Percentiles rank a stretch among this genome's conserved stretches.
Evolutionary conservation across 2,329 filamentous ascomycete genomes (phyloP).

Genomic region (Sclerotinia glacialis): DNA sequence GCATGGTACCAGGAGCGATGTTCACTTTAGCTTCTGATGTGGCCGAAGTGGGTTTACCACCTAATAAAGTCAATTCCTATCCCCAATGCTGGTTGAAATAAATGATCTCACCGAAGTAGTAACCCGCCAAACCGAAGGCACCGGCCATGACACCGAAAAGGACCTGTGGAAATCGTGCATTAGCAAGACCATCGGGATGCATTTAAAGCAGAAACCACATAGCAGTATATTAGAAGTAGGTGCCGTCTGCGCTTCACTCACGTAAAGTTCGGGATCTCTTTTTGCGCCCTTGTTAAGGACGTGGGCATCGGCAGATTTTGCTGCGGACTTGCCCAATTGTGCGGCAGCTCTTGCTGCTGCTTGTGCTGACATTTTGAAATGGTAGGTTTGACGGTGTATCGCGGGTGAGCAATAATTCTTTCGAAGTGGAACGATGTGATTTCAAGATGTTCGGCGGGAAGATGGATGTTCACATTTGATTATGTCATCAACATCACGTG

Average conservation of each 20-base stretch:
- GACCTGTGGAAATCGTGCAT: slow-evolving; percentile 55
- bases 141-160: slow-evolving; percentile 88
- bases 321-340: slow-evolving; percentile 40
- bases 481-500: slow-evolving; percentile 13
- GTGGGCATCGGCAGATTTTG: slow-evolving; percentile 47
- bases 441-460: slow-evolving; percentile 21
- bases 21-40: slow-evolving; percentile 77
- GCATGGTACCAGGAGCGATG: slow-evolving; percentile 76
- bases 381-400: slow-evolving; percentile 21
- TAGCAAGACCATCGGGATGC: slow-evolving; percentile 18
- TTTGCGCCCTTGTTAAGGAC: slow-evolving; percentile 60
- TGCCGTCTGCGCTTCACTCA: slow-evolving; percentile 43
- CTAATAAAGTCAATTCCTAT: slow-evolving; percentile 46
- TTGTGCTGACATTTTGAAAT: slow-evolving; percentile 37
- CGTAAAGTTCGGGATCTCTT: slow-evolving; percentile 72
- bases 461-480: background rate
- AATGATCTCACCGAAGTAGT: slow-evolving; percentile 68
- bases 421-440: slow-evolving; percentile 26
- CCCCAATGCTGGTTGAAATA: slow-evolving; percentile 14
- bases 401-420: slow-evolving; percentile 8
- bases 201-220: slow-evolving; percentile 7
- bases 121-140: slow-evolving; percentile 83
- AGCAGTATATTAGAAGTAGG: slow-evolving; percentile 30
- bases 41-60: slow-evolving; percentile 78
- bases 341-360: slow-evolving; percentile 39